These are phyloP conservation scores for Crithidia fasciculata DNA, from an alignment of 208 protist genomes.

Conservation along the genomic window DNA sequence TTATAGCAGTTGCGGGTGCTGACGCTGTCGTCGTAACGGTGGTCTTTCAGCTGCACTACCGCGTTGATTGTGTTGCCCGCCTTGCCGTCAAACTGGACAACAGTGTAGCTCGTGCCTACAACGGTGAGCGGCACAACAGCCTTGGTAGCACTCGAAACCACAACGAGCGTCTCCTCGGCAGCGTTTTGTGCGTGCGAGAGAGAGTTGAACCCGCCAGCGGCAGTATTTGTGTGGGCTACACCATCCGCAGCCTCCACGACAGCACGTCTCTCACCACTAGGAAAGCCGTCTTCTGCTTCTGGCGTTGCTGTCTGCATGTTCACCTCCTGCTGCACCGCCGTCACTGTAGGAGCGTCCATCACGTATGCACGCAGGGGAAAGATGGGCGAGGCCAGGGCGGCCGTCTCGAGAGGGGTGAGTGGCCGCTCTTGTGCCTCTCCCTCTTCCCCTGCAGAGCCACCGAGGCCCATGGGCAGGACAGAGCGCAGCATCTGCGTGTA, in stretches of 20 bases:
- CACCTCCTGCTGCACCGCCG: not conserved
- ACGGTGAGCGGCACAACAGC: conserved; percentile 30
- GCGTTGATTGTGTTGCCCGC: conserved; percentile 41
- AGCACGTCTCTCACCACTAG: not conserved
- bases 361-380: not conserved
- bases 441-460: not conserved
- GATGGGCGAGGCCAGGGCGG: conserved; percentile 3
- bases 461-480: conserved; percentile 1
- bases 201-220: not conserved
- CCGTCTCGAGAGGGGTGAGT: not conserved
- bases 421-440: not conserved
- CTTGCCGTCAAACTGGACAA: conserved; percentile 42
- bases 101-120: conserved; percentile 26
- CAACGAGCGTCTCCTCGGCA: conserved; percentile 5
- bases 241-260: not conserved
- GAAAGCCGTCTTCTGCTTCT: not conserved
- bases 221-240: too few relatives aligned
- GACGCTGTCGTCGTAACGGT: conserved; percentile 52
- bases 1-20: conserved; percentile 44
- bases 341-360: not conserved
- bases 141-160: conserved; percentile 3
- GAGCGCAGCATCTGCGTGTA: conserved; percentile 16
- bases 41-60: conserved; percentile 49
- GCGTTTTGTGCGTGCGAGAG: not conserved
- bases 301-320: not conserved